These are phyloP conservation scores for Colletotrichum noveboracense DNA, from an alignment of 2,329 filamentous ascomycete species.

Conservation along the genomic window DNA sequence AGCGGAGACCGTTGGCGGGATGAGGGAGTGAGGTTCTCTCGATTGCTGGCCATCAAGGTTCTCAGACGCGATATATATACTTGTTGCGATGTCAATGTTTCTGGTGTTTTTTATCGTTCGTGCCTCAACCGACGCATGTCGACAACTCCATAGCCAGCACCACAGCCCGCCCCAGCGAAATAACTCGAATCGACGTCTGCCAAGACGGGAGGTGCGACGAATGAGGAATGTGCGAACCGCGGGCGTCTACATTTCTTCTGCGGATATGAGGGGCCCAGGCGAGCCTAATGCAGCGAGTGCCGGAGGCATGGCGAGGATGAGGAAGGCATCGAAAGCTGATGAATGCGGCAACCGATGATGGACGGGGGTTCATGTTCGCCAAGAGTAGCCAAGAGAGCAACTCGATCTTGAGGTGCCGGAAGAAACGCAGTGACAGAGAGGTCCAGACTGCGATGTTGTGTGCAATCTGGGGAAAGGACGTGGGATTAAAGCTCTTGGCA, in stretches of 20 bases:
- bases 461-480: conserved; percentile 10
- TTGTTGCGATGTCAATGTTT: neutral
- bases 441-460: neutral
- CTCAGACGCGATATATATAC: neutral
- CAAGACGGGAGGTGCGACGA: neutral
- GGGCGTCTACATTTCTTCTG: neutral
- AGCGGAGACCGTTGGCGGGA: neutral
- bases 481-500: conserved; percentile 12
- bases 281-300: neutral
- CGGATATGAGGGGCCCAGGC: neutral
- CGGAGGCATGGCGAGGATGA: neutral
- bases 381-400: neutral
- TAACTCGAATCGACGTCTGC: neutral
- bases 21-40: neutral
- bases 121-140: neutral
- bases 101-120: neutral
- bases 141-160: neutral
- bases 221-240: neutral
- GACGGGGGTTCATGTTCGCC: neutral
- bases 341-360: neutral
- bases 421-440: neutral
- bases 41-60: neutral
- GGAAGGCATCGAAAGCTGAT: neutral
- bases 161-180: neutral
- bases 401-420: neutral